Evolutionary conservation across 495 filamentous ascomycete genomes (phyloP).

Genomic region (Lichenothelia convexa): DNA sequence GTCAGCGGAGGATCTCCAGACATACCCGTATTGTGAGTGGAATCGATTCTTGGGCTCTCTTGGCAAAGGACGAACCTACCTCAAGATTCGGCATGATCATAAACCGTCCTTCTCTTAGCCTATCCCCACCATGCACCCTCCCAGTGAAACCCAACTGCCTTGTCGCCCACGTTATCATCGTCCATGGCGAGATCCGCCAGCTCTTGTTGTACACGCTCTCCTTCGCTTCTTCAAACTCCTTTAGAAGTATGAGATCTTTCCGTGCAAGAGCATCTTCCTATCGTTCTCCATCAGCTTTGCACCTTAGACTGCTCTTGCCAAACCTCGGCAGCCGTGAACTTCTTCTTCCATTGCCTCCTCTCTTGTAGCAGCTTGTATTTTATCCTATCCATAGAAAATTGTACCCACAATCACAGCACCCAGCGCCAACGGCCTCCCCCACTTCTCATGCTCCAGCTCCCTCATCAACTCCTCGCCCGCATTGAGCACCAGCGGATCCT

Average conservation of each 20-base stretch:
- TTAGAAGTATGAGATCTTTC: slow-evolving; percentile 48
- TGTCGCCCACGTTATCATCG: slow-evolving; percentile 57
- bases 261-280: slow-evolving; percentile 54
- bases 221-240: slow-evolving; percentile 36
- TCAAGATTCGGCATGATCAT: slow-evolving; percentile 44
- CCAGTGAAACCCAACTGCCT: slow-evolving; percentile 46
- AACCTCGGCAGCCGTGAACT: too few relatives aligned
- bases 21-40: too few relatives aligned
- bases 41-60: background rate
- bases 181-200: slow-evolving; percentile 36
- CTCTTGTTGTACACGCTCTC: slow-evolving; percentile 44
- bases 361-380: too few relatives aligned
- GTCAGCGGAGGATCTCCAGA: background rate
- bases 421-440: slow-evolving; percentile 67
- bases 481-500: slow-evolving; percentile 41
- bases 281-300: too few relatives aligned
- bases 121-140: slow-evolving; percentile 27
- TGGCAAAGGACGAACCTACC: slow-evolving; percentile 14
- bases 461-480: slow-evolving; percentile 50
- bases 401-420: slow-evolving; percentile 61
- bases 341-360: too few relatives aligned
- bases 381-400: too few relatives aligned
- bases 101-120: slow-evolving; percentile 32
- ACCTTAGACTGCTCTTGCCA: too few relatives aligned
- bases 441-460: slow-evolving; percentile 58